These are phyloP conservation scores for Colletotrichum horii DNA, from an alignment of 2,329 filamentous ascomycete genomes.

Conservation along the genomic window DNA sequence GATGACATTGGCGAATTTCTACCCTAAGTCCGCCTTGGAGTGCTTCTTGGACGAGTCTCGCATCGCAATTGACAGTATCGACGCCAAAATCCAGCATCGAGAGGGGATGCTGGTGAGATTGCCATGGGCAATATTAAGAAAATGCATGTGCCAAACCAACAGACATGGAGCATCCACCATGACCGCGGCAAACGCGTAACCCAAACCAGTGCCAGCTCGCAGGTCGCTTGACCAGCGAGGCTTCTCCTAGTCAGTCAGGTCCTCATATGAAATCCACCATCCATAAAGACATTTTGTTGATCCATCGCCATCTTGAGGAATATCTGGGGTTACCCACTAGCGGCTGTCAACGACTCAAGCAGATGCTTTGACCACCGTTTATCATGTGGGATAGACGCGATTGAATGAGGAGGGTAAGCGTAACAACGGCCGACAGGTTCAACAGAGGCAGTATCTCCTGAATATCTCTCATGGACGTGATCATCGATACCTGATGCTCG, in stretches of 20 bases:
- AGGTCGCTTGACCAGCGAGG: background rate
- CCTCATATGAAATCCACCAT: conserved; percentile 1
- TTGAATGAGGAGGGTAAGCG: background rate
- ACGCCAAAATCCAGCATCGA: background rate
- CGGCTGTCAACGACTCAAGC: background rate
- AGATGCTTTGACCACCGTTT: conserved; percentile 22
- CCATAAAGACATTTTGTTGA: background rate
- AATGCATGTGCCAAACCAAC: background rate
- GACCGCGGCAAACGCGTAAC: background rate
- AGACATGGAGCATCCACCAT: background rate
- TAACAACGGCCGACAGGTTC: background rate
- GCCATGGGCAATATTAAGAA: background rate
- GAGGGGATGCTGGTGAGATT: background rate
- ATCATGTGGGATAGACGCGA: conserved; percentile 14
- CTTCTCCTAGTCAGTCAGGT: background rate
- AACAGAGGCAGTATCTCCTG: conserved; percentile 8
- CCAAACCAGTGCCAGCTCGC: background rate
- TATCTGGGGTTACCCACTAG: conserved; percentile 14
- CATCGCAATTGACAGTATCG: background rate
- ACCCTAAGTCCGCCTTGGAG: background rate
- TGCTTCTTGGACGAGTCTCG: background rate
- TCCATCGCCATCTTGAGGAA: conserved; percentile 13
- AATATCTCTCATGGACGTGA: background rate
- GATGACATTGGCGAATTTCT: background rate
- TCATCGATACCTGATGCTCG: background rate